Conservation (phyloP, 192 early-diverging fungal species). For the Backusella circina region DNA sequence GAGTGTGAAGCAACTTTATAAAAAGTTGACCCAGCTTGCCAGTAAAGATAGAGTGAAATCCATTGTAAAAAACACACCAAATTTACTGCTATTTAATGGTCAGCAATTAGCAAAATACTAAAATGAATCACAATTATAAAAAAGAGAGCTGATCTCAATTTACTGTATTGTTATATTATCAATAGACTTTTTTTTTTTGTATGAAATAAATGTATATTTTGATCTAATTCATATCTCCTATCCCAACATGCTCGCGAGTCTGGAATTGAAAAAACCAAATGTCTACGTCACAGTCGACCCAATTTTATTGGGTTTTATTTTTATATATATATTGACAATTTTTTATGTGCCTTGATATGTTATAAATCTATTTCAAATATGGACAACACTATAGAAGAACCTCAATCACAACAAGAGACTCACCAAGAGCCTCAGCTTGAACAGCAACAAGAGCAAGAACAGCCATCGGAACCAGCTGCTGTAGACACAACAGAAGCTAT, state of each 20-base stretch:
- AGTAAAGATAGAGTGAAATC: conserved; percentile 53
- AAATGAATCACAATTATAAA: too few relatives aligned
- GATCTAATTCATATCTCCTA: too few relatives aligned
- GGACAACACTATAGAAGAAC: not conserved
- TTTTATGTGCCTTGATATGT: not conserved
- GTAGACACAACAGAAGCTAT: not conserved
- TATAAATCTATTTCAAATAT: not conserved
- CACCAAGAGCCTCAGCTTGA: not conserved
- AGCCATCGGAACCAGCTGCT: not conserved
- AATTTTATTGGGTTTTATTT: not conserved
- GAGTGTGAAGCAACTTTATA: conserved; percentile 41
- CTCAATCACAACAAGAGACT: not conserved
- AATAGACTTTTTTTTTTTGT: too few relatives aligned
- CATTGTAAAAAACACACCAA: not conserved
- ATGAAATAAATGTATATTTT: too few relatives aligned
- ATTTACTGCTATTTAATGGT: conserved; percentile 1
- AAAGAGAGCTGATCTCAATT: not conserved
- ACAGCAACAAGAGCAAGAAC: not conserved
- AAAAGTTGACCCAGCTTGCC: conserved; percentile 42
- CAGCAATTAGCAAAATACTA: not conserved
- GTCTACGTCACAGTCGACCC: not conserved
- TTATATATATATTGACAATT: too few relatives aligned
- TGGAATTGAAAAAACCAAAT: not conserved
- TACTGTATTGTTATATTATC: not conserved
- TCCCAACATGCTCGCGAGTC: too few relatives aligned